Evolutionary conservation across 768 basidiomycete species (phyloP).

Genomic region (Antrodiella citrinella): DNA sequence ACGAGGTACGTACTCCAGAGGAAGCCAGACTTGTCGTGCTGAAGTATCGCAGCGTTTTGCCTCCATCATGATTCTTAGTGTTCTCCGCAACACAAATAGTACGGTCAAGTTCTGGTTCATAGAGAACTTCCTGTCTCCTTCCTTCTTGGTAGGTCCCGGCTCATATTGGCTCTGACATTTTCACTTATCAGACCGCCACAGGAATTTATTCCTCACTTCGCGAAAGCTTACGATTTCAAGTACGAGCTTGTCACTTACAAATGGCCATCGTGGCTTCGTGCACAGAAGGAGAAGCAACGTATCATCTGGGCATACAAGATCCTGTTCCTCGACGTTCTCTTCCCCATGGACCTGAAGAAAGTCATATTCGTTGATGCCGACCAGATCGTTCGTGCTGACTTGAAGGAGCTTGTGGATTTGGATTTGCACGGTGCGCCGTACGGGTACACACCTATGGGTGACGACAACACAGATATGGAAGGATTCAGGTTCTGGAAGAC

Average conservation of each 20-base stretch:
- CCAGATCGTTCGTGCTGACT: constrained; percentile 93
- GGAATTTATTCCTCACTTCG: constrained; percentile 94
- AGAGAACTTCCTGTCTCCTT: constrained; percentile 96
- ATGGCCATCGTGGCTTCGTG: constrained; percentile 98
- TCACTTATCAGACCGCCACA: constrained; percentile 21
- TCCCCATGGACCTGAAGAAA: constrained; percentile 98
- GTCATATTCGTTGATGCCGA: constrained; percentile 99
- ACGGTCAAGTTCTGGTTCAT: constrained; percentile 99
- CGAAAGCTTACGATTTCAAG: constrained; percentile 85
- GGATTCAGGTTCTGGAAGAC: constrained; percentile 99
- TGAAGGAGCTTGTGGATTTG: constrained; percentile 89
- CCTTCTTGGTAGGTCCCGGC: constrained; percentile 81
- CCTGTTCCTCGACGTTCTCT: constrained; percentile 95
- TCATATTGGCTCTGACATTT: not conserved
- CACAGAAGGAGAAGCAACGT: constrained; percentile 95
- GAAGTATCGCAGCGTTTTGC: constrained; percentile 94
- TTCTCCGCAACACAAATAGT: constrained; percentile 87
- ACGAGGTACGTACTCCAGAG: constrained; percentile 67
- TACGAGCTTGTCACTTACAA: constrained; percentile 99
- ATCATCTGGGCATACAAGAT: constrained; percentile 99
- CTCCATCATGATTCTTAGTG: constrained; percentile 97
- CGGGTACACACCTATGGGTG: constrained; percentile 96
- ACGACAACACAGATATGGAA: constrained; percentile 92
- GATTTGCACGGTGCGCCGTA: constrained; percentile 92
- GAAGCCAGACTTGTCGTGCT: no score